A percentile compares a stretch with the other conserved stretches of the same genome.
phyloP scores from a whole-genome alignment of 1,284 basidiomycete species.

The Ceratobasidium sp. region DNA sequence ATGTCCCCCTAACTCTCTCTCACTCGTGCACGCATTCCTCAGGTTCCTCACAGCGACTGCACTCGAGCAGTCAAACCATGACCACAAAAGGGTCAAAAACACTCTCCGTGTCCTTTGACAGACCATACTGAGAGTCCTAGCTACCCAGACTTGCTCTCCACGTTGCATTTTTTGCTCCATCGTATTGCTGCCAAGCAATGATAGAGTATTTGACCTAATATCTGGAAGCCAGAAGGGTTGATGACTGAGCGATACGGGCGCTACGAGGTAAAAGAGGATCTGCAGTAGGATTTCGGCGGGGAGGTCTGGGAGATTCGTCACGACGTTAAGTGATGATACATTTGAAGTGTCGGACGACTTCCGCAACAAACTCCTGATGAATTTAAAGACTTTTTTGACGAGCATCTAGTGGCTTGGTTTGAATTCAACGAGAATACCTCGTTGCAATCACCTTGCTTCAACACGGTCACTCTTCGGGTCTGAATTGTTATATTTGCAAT shows the following conservation, averaged over 20 bases:
- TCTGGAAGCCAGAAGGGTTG: conserved; percentile 5
- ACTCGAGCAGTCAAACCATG: conserved; percentile 5
- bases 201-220: conserved; percentile 6
- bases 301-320: conserved; percentile 5
- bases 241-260: background rate
- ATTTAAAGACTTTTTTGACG: no score
- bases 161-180: background rate
- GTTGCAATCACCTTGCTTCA: no score
- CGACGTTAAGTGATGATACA: no score
- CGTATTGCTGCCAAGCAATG: background rate
- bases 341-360: no score
- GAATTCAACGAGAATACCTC: no score
- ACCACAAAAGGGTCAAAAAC: background rate
- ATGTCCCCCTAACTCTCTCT: background rate
- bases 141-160: background rate
- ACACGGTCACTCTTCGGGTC: no score
- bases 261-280: background rate
- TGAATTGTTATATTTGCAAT: no score
- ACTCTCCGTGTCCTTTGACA: conserved; percentile 1
- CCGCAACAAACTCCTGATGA: no score
- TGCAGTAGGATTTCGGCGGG: conserved; percentile 16
- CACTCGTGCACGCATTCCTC: background rate
- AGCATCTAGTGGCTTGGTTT: no score
- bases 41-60: background rate
- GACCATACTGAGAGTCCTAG: conserved; percentile 10